phyloP scores from a whole-genome alignment of 2,329 filamentous ascomycete genomes.

The Trichoderma koningiopsis region DNA sequence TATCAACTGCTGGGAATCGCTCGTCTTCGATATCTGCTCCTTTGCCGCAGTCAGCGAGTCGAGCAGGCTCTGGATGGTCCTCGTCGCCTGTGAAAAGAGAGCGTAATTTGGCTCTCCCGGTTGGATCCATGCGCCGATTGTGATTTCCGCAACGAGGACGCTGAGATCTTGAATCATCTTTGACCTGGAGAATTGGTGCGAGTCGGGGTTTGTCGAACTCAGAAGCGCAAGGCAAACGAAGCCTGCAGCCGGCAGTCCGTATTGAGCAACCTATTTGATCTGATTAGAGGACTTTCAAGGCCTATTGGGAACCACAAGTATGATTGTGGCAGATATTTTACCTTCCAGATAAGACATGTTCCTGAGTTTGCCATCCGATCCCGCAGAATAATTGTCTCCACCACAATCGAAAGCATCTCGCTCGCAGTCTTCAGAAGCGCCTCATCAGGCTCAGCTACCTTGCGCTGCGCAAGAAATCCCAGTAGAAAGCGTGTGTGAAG shows the following conservation, averaged over 20 bases:
- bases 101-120: conserved; percentile 18
- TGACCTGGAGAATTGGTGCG: conserved; percentile 11
- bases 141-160: conserved; percentile 19
- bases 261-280: conserved; percentile 6
- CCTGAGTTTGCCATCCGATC: conserved; percentile 24
- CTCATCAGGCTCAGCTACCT: conserved; percentile 18
- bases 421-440: neutral
- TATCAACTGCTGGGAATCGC: conserved; percentile 2
- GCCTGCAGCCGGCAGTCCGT: conserved; percentile 15
- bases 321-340: neutral
- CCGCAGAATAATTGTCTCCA: conserved; percentile 7
- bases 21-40: neutral
- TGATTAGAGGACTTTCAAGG: neutral
- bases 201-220: conserved; percentile 10
- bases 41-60: conserved; percentile 13
- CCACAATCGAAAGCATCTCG: conserved; percentile 21
- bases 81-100: conserved; percentile 20
- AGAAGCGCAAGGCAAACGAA: conserved; percentile 14
- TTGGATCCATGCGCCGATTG: conserved; percentile 20
- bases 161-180: conserved; percentile 20
- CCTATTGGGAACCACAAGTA: neutral
- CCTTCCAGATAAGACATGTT: conserved; percentile 23
- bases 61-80: conserved; percentile 21
- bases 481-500: conserved; percentile 20
- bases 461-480: conserved; percentile 11